These are phyloP conservation scores for Amniculicola lignicola DNA, from an alignment of 495 filamentous ascomycete genomes.

Conservation along the genomic window DNA sequence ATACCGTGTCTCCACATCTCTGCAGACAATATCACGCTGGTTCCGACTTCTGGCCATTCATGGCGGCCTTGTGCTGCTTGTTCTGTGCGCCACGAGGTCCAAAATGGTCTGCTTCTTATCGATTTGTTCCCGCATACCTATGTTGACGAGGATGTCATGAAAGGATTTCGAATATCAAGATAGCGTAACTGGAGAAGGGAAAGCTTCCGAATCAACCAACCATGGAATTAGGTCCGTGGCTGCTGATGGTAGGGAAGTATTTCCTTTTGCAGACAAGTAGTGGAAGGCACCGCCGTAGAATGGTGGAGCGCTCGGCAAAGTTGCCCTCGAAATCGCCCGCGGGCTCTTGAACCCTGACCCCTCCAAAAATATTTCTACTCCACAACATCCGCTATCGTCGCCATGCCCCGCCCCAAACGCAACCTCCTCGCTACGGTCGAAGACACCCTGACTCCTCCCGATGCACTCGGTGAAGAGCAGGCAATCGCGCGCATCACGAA, in stretches of 20 bases:
- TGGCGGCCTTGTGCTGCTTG: neutral
- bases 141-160: too few species aligned
- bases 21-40: neutral
- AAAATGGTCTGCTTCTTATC: too few species aligned
- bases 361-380: slow-evolving; percentile 3
- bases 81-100: neutral
- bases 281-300: too few species aligned
- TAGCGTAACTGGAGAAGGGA: neutral
- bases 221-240: too few species aligned
- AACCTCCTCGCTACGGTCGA: slow-evolving; percentile 69
- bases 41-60: slow-evolving; percentile 10
- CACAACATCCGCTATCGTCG: slow-evolving; percentile 1
- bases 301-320: too few species aligned
- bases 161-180: neutral
- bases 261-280: too few species aligned
- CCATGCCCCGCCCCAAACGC: slow-evolving; percentile 73
- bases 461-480: slow-evolving; percentile 60
- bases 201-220: slow-evolving; percentile 5
- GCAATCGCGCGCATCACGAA: slow-evolving; percentile 72
- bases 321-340: neutral
- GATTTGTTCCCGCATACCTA: too few species aligned
- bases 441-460: slow-evolving; percentile 70
- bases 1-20: neutral
- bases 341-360: neutral
- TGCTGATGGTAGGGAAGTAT: too few species aligned